A percentile compares a stretch with the other conserved stretches of the same genome.
Conservation (phyloP, 1,139 yeast genomes). For the Dujonia santamariae region DNA sequence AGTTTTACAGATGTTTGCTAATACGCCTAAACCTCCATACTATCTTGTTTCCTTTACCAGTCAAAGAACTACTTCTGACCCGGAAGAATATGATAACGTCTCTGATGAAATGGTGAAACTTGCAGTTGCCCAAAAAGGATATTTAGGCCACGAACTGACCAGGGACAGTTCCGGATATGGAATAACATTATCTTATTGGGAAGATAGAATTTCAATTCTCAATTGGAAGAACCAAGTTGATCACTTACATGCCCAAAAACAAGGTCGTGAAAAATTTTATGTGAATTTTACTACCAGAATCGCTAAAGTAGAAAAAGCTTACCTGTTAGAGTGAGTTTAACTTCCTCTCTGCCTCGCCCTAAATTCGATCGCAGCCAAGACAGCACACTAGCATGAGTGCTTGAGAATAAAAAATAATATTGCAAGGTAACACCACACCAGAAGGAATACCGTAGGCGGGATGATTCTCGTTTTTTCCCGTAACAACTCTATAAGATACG, state of each 20-base stretch:
- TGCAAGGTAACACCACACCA: too few relatives aligned
- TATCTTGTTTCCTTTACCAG: conserved; percentile 16
- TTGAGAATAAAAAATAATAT: too few relatives aligned
- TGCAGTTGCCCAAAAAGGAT: conserved; percentile 14
- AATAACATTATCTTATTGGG: conserved; percentile 18
- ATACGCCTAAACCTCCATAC: conserved; percentile 13
- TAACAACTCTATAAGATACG: too few relatives aligned
- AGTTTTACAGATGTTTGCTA: too few relatives aligned
- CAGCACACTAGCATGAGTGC: too few relatives aligned
- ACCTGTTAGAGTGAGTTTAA: conserved; percentile 3
- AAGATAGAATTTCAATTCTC: conserved; percentile 11
- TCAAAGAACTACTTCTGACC: conserved; percentile 5
- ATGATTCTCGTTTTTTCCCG: too few relatives aligned
- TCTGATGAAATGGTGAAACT: conserved; percentile 12
- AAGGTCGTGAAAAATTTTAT: conserved; percentile 13
- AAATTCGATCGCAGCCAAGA: too few relatives aligned
- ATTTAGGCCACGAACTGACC: conserved; percentile 15
- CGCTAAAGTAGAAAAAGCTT: conserved; percentile 15
- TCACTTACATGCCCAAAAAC: conserved; percentile 14
- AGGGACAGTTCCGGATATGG: conserved; percentile 13
- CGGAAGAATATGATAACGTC: conserved; percentile 9
- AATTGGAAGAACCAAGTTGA: conserved; percentile 15
- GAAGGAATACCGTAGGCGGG: too few relatives aligned
- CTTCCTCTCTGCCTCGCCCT: too few relatives aligned
- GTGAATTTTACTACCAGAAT: conserved; percentile 12